Base-by-base conservation (phyloP, 2,329 filamentous ascomycete species). In the Talaromyces sp. region DNA sequence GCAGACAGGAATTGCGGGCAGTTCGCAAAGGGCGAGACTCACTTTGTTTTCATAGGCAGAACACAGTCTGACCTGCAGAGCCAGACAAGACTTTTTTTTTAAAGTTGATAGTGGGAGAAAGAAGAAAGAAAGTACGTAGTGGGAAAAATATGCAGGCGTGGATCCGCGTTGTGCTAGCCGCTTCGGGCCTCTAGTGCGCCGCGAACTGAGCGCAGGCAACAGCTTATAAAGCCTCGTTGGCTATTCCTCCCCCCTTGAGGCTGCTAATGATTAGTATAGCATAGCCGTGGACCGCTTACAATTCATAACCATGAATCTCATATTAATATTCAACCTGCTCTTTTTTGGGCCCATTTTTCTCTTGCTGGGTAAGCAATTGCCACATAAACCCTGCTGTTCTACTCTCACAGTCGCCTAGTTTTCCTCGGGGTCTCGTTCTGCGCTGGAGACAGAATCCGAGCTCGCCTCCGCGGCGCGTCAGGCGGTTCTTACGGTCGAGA, bases 341-440 rank as follows among this genome's bases (percentile, higher is more conserved):
- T 74, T 77, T 63, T 74, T 76, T 57, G 65, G 66, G n/a, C 75
- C 75, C 6, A 58, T 76, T 31, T 41, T 75, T 24, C 64, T 75
- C n/a, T 68, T 76, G 53, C 50, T 71, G 60, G 73, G 74, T 76
- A 58, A 64, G 71, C 63, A 50, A 52, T 4, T 27, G 3, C 17
- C 35, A 14, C 24, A 14, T 50, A 21, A 10, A 55, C 49, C n/a
- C 26, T 51, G 49, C 49, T 29, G 17, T 52, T 29, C 21, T 26
- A 26, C 19, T 35, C 29, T 41, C 53, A 41, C 29, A 55, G 31
- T 26, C n/a, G 59, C 38, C 50, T 62, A 75, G 82, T 71, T 43
- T 83, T 80, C 66, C 78, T 85, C 50, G 80, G 78, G 43, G 70
- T 84, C 41, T 84, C 82, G 2, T 83, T 81, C 9, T 85, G 81